These are phyloP conservation scores for Passalora sequoiae DNA, from an alignment of 2,329 filamentous ascomycete genomes.

Conservation along the genomic window DNA sequence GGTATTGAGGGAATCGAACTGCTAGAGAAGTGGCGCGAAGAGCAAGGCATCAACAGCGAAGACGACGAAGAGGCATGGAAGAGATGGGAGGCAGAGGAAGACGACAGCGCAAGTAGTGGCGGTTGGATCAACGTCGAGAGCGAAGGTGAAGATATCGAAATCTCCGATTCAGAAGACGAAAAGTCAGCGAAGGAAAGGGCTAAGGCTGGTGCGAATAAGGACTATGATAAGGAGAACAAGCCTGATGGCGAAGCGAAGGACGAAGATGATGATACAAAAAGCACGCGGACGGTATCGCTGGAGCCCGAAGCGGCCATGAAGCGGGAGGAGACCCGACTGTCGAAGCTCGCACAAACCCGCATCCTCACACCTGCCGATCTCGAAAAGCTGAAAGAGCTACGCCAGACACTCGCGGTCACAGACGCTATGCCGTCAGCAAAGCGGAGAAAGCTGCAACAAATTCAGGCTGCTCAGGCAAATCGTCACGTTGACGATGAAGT, in stretches of 20 bases:
- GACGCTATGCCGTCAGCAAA: slow-evolving; percentile 50
- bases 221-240: slow-evolving; percentile 10
- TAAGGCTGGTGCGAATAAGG: slow-evolving; percentile 43
- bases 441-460: slow-evolving; percentile 34
- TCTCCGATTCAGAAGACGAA: slow-evolving; percentile 69
- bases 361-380: slow-evolving; percentile 94
- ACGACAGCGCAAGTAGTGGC: slow-evolving; percentile 65
- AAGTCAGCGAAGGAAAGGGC: slow-evolving; percentile 46
- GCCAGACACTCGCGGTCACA: slow-evolving; percentile 65
- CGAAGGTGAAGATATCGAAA: slow-evolving; percentile 69
- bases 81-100: slow-evolving; percentile 58
- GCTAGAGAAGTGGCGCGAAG: slow-evolving; percentile 87
- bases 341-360: slow-evolving; percentile 81
- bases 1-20: slow-evolving; percentile 89
- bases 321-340: slow-evolving; percentile 37
- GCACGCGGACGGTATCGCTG: slow-evolving; percentile 30
- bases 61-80: slow-evolving; percentile 54
- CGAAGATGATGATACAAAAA: slow-evolving; percentile 24
- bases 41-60: slow-evolving; percentile 65
- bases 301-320: slow-evolving; percentile 29
- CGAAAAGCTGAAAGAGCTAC: slow-evolving; percentile 87
- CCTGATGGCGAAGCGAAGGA: slow-evolving; percentile 14
- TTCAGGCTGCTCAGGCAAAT: slow-evolving; percentile 26
- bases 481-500: slow-evolving; percentile 76
- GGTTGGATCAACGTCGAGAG: slow-evolving; percentile 90